phyloP scores from a whole-genome alignment of 1,284 basidiomycete genomes.

The Papiliotrema laurentii region DNA sequence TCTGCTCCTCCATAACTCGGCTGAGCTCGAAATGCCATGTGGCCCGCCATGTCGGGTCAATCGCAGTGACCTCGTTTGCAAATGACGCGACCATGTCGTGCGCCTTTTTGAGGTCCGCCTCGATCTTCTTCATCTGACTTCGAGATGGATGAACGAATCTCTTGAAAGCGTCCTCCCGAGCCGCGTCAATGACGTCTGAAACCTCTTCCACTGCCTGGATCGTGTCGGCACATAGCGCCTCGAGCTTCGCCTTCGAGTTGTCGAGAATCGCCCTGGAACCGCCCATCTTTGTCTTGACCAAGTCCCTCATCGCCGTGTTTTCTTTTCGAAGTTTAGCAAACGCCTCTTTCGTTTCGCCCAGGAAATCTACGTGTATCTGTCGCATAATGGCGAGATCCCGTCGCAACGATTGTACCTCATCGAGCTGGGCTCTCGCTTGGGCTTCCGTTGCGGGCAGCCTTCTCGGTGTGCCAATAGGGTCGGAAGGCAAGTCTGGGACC shows the following conservation, averaged over 20 bases:
- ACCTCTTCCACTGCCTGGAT: constrained; percentile 91
- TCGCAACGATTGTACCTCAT: constrained; percentile 87
- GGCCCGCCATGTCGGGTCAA: constrained; percentile 97
- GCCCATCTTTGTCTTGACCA: constrained; percentile 75
- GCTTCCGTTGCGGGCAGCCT: constrained; percentile 16
- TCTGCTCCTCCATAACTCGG: constrained; percentile 96
- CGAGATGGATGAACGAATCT: constrained; percentile 81
- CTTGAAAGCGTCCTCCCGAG: constrained; percentile 88
- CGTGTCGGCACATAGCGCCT: constrained; percentile 79
- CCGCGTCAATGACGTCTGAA: constrained; percentile 83
- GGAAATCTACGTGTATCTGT: constrained; percentile 90
- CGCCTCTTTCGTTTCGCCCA: constrained; percentile 81
- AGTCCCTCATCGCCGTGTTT: constrained; percentile 77
- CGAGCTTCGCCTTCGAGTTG: constrained; percentile 84
- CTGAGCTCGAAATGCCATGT: constrained; percentile 96
- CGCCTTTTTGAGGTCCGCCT: constrained; percentile 68
- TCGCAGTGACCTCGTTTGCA: constrained; percentile 76
- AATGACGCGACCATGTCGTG: constrained; percentile 70
- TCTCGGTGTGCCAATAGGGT: no score
- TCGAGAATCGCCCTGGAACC: constrained; percentile 86
- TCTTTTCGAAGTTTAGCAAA: constrained; percentile 72
- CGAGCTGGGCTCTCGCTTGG: constrained; percentile 85
- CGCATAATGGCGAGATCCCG: constrained; percentile 89
- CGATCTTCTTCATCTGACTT: constrained; percentile 65
- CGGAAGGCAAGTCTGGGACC: background rate